A percentile compares a stretch with the other conserved stretches of the same genome.
phyloP scores from a whole-genome alignment of 441 rosid genomes.

The Flueggea neowawraea region DNA sequence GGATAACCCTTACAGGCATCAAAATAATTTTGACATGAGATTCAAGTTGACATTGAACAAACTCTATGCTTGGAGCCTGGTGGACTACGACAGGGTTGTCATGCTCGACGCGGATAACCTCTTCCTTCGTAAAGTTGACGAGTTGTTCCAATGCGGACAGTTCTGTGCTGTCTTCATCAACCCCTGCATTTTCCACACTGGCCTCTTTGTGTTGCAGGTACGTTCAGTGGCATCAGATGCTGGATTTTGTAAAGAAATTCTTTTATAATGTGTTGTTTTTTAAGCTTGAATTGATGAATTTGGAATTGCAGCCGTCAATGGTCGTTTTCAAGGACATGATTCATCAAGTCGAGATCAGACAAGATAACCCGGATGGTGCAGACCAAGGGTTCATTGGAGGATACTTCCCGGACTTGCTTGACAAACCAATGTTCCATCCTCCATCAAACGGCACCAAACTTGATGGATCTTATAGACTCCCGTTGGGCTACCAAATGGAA shows the following conservation, averaged over 20 bases:
- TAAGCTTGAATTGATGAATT: background rate
- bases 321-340: slow-evolving; percentile 71
- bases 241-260: background rate
- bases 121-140: slow-evolving; percentile 74
- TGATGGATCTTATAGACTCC: slow-evolving; percentile 75
- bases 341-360: slow-evolving; percentile 54
- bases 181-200: slow-evolving; percentile 97
- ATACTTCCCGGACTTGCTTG: slow-evolving; percentile 81
- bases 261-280: background rate
- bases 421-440: slow-evolving; percentile 72
- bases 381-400: slow-evolving; percentile 95
- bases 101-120: slow-evolving; percentile 96
- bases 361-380: slow-evolving; percentile 84
- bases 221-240: background rate
- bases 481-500: slow-evolving; percentile 97
- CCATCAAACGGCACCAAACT: slow-evolving; percentile 49
- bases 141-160: slow-evolving; percentile 89
- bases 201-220: slow-evolving; percentile 87
- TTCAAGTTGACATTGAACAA: slow-evolving; percentile 88
- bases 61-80: slow-evolving; percentile 85
- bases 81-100: slow-evolving; percentile 77
- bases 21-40: slow-evolving; percentile 53
- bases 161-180: slow-evolving; percentile 96
- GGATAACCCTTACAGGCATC: slow-evolving; percentile 79
- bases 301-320: slow-evolving; percentile 57